Conservation (phyloP, 73 alveolate genomes). For the Symbiodinium pilosum region DNA sequence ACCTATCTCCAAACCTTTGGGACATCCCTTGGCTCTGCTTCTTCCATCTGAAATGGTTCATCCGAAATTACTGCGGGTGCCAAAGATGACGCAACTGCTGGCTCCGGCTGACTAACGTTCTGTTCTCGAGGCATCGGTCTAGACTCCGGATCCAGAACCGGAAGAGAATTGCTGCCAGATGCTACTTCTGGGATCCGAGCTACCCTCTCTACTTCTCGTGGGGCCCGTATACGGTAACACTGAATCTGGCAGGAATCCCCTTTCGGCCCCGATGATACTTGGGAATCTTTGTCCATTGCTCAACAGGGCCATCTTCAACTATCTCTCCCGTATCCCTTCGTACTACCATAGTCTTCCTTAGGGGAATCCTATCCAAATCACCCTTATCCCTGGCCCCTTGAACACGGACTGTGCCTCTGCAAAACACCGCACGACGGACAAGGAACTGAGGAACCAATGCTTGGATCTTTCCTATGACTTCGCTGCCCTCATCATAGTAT, state of each 20-base stretch:
- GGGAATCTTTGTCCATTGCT: neutral
- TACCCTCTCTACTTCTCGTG: too few species aligned
- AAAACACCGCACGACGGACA: neutral
- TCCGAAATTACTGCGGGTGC: neutral
- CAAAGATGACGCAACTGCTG: neutral
- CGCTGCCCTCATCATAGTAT: neutral
- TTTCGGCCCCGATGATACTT: neutral
- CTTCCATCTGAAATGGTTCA: neutral
- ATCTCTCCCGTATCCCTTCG: neutral
- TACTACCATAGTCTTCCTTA: neutral
- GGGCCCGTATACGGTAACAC: neutral
- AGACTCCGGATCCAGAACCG: too few species aligned
- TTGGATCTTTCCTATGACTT: neutral
- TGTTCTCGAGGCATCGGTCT: too few species aligned
- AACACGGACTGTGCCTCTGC: neutral
- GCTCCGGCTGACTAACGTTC: too few species aligned
- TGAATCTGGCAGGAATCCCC: neutral
- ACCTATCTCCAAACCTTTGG: neutral
- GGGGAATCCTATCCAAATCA: neutral
- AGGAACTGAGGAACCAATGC: neutral
- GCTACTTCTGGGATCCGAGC: too few species aligned
- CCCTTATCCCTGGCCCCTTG: neutral
- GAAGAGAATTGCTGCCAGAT: too few species aligned
- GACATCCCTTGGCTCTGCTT: neutral
- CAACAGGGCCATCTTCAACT: neutral